Conservation (phyloP, 352 stramenopile species). For the Hyphochytrium catenoides region DNA sequence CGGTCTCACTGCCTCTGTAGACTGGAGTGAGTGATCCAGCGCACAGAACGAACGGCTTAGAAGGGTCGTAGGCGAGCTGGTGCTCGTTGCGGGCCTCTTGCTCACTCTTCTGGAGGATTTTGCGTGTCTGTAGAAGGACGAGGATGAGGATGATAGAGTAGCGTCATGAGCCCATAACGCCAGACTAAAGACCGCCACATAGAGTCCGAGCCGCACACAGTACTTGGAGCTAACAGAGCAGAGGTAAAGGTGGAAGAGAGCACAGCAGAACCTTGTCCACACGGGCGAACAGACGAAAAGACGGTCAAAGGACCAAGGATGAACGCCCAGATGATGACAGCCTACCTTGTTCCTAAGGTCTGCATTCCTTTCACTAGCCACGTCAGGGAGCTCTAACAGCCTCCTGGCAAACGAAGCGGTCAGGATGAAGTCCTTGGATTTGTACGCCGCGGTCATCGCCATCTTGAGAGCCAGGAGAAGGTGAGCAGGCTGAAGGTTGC, state of each 20-base stretch:
- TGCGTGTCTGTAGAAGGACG: conserved; percentile 31
- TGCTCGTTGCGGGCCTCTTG: conserved; percentile 96
- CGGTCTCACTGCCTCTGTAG: conserved; percentile 55
- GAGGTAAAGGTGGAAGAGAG: neutral
- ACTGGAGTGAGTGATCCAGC: conserved; percentile 82
- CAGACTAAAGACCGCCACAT: too few relatives aligned
- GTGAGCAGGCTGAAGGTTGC: conserved; percentile 91
- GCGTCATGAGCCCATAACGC: neutral
- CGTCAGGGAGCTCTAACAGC: conserved; percentile 92
- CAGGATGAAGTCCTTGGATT: conserved; percentile 98
- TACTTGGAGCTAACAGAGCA: too few relatives aligned
- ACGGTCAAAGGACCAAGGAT: neutral
- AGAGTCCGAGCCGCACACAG: too few relatives aligned
- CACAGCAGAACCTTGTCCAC: neutral
- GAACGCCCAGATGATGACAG: neutral
- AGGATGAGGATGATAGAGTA: conserved; percentile 1
- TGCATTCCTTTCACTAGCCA: conserved; percentile 75
- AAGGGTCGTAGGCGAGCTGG: conserved; percentile 90
- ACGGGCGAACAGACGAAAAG: neutral
- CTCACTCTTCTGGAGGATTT: conserved; percentile 94
- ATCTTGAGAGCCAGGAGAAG: conserved; percentile 93
- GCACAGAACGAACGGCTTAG: conserved; percentile 86
- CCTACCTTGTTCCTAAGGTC: conserved; percentile 75
- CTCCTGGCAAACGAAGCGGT: conserved; percentile 92
- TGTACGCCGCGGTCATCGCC: conserved; percentile 97